Percentiles rank a stretch among this genome's conserved stretches.
These are phyloP conservation scores for Conoideocrella luteorostrata DNA, from an alignment of 2,329 filamentous ascomycete species.

Conservation along the genomic window DNA sequence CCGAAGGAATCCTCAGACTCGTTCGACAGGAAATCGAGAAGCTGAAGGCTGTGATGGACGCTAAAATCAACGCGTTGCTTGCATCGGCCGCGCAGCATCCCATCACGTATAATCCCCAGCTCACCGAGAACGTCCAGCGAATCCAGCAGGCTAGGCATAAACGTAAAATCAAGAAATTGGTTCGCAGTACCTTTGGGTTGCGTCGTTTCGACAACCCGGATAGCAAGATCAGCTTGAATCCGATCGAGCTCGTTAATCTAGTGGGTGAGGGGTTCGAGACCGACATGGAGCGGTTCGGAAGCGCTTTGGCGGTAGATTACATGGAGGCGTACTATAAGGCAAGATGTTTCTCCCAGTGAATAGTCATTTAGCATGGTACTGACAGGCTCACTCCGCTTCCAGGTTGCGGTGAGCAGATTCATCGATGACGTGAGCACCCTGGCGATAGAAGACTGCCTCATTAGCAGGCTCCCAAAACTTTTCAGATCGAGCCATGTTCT, in stretches of 20 bases:
- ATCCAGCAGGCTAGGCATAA: slow-evolving; percentile 8
- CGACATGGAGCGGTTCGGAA: slow-evolving; percentile 4
- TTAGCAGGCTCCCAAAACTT: slow-evolving; percentile 12
- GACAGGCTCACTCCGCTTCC: too few species aligned
- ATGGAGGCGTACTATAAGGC: slow-evolving; percentile 36
- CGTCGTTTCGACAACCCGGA: too few species aligned
- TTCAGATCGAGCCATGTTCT: slow-evolving; percentile 14
- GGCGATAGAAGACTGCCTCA: slow-evolving; percentile 15
- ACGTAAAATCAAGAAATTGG: slow-evolving; percentile 8
- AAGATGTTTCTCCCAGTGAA: not conserved
- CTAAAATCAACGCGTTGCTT: too few species aligned
- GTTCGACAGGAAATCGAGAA: too few species aligned
- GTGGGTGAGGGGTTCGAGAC: not conserved
- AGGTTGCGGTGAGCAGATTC: too few species aligned
- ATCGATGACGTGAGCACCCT: slow-evolving; percentile 18
- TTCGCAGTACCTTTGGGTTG: too few species aligned
- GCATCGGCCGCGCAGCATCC: too few species aligned
- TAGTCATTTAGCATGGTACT: too few species aligned
- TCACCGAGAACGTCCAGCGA: slow-evolving; percentile 30
- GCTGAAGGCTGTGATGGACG: too few species aligned
- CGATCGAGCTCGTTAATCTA: not conserved
- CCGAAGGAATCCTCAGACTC: too few species aligned
- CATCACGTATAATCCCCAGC: slow-evolving; percentile 47
- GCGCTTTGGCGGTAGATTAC: slow-evolving; percentile 23
- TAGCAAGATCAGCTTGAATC: not conserved